Percentiles rank a stretch among this genome's conserved stretches.
Evolutionary conservation across 805 yeast genomes (phyloP).

Genomic region (Candida glaebosa): DNA sequence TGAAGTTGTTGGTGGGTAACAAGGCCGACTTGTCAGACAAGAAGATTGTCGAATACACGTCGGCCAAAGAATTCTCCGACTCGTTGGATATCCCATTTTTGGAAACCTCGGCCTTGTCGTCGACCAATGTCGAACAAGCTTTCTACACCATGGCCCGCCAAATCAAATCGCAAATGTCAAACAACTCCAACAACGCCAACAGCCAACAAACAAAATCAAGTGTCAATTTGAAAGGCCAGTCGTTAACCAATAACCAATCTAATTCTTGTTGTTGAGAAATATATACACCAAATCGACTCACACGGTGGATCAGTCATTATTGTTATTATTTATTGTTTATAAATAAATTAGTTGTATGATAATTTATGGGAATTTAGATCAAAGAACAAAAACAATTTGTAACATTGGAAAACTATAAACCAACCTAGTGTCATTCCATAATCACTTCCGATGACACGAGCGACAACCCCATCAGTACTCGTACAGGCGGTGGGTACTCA

Average conservation of each 20-base stretch:
- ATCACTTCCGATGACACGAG: not conserved
- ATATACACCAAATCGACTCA: not conserved
- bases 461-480: slow-evolving; percentile 1
- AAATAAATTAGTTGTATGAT: slow-evolving; percentile 5
- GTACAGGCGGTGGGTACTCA: not conserved
- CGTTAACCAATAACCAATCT: slow-evolving; percentile 38
- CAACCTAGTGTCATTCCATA: not conserved
- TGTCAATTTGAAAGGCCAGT: slow-evolving; percentile 72
- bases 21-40: slow-evolving; percentile 92
- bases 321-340: slow-evolving; percentile 3
- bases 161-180: slow-evolving; percentile 92
- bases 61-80: slow-evolving; percentile 97
- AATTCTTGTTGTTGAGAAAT: slow-evolving; percentile 35
- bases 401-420: too few species aligned
- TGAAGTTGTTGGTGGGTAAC: slow-evolving; percentile 93
- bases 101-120: slow-evolving; percentile 92
- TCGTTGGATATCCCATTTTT: slow-evolving; percentile 89
- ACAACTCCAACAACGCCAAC: slow-evolving; percentile 30
- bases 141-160: slow-evolving; percentile 98
- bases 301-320: not conserved
- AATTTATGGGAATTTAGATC: slow-evolving; percentile 5
- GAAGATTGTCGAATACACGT: slow-evolving; percentile 92
- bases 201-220: slow-evolving; percentile 58
- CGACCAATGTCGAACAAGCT: slow-evolving; percentile 97
- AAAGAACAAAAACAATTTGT: too few species aligned